These are phyloP conservation scores for Talaromyces sp. DNA, from an alignment of 2,329 filamentous ascomycete species.

Conservation along the genomic window DNA sequence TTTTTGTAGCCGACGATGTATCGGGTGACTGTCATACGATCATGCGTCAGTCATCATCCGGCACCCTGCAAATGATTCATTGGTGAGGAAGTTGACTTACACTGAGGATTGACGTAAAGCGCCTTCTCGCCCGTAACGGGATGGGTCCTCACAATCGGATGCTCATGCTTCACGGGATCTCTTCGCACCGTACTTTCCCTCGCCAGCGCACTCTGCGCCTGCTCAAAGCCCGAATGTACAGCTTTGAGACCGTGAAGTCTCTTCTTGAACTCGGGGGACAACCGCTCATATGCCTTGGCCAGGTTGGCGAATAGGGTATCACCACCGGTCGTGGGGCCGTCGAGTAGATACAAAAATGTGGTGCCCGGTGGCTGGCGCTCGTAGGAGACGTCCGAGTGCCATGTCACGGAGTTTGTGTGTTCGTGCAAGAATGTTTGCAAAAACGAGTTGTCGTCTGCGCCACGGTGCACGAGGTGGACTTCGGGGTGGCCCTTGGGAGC, in stretches of 20 bases:
- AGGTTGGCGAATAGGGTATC: slow-evolving; percentile 82
- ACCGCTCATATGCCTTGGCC: slow-evolving; percentile 73
- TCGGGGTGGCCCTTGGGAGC: slow-evolving; percentile 70
- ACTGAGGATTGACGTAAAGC: slow-evolving; percentile 78
- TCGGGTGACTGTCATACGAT: slow-evolving; percentile 61
- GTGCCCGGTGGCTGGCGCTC: slow-evolving; percentile 86
- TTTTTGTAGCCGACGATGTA: slow-evolving; percentile 80
- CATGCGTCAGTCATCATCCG: not conserved
- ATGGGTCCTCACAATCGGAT: slow-evolving; percentile 78
- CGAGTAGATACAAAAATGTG: slow-evolving; percentile 84
- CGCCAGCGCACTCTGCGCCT: slow-evolving; percentile 66
- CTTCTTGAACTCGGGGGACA: slow-evolving; percentile 75
- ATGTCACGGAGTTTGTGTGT: slow-evolving; percentile 76
- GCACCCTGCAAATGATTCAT: not conserved
- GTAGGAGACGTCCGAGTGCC: slow-evolving; percentile 87
- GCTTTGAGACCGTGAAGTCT: slow-evolving; percentile 76
- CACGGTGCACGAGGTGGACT: slow-evolving; percentile 74
- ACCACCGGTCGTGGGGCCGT: slow-evolving; percentile 73
- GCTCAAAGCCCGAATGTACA: slow-evolving; percentile 77
- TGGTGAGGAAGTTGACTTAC: slow-evolving; percentile 47
- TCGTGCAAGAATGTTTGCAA: slow-evolving; percentile 60
- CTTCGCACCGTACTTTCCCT: slow-evolving; percentile 69
- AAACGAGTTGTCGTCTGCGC: slow-evolving; percentile 60
- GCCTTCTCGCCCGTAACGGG: slow-evolving; percentile 81
- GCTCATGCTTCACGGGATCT: slow-evolving; percentile 69